A percentile compares a stretch with the other conserved stretches of the same genome.
Conservation (phyloP, 176 grass and related monocot genomes). For the Oropetium thomaeum region DNA sequence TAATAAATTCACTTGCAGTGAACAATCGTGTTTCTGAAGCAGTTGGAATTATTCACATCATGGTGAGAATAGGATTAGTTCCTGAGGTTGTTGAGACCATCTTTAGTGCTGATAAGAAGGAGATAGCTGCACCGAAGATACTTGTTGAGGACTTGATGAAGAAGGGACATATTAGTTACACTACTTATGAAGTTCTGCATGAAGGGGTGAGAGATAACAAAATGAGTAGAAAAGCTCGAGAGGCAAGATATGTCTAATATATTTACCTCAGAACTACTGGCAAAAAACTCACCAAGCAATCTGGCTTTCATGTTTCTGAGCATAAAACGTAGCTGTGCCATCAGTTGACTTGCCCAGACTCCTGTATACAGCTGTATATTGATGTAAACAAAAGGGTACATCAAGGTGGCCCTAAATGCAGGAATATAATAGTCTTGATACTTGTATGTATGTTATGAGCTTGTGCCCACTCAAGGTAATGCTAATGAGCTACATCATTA, state of each 20-base stretch:
- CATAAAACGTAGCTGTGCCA: constrained; percentile 17
- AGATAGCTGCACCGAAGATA: constrained; percentile 95
- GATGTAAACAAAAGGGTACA: background rate
- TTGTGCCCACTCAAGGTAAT: constrained; percentile 65
- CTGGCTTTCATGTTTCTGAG: background rate
- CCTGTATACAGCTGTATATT: constrained; percentile 8
- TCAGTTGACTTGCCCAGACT: constrained; percentile 1
- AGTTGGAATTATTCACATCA: constrained; percentile 63
- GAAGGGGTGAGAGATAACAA: constrained; percentile 88
- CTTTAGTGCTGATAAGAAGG: constrained; percentile 77
- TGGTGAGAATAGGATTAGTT: constrained; percentile 68
- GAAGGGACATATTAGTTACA: constrained; percentile 84
- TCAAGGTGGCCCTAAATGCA: constrained; percentile 14
- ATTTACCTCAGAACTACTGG: constrained; percentile 6
- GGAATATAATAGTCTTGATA: background rate
- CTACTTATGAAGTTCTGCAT: constrained; percentile 85
- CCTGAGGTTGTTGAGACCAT: constrained; percentile 80
- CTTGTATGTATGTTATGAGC: constrained; percentile 13
- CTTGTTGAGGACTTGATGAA: constrained; percentile 93
- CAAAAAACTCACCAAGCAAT: background rate
- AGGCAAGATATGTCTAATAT: constrained; percentile 12
- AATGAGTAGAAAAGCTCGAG: constrained; percentile 42
- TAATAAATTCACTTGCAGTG: constrained; percentile 65
- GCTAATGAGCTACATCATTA: background rate
- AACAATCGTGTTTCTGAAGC: constrained; percentile 54